Conservation (phyloP, 192 early-diverging fungal species). For the Fimicolochytrium jonesii region DNA sequence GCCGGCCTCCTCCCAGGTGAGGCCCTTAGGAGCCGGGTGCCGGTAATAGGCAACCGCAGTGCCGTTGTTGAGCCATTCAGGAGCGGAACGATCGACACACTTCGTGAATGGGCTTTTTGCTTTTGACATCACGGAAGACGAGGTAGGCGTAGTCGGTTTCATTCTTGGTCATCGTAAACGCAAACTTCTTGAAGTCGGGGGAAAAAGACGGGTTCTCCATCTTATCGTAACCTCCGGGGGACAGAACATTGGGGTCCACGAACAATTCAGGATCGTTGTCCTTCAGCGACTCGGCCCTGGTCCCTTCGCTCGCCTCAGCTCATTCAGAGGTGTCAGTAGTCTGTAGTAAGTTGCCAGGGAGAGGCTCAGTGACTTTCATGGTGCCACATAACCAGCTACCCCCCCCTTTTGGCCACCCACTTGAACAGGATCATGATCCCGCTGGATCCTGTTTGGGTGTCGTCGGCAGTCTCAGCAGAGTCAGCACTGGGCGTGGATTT, state of each 20-base stretch:
- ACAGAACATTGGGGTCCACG: conserved; percentile 26
- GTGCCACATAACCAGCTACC: too few relatives aligned
- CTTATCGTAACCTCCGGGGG: conserved; percentile 10
- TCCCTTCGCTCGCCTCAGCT: too few relatives aligned
- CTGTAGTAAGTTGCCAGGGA: too few relatives aligned
- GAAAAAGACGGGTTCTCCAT: conserved; percentile 10
- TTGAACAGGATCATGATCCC: too few relatives aligned
- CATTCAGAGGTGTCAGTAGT: too few relatives aligned
- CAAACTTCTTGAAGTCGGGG: conserved; percentile 12
- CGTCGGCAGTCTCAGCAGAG: too few relatives aligned
- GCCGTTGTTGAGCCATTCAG: conserved; percentile 2
- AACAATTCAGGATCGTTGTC: conserved; percentile 39
- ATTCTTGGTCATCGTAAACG: conserved; percentile 21
- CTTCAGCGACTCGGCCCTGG: conserved; percentile 37
- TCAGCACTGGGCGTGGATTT: too few relatives aligned
- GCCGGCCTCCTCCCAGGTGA: conserved; percentile 14
- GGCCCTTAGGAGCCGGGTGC: conserved; percentile 4
- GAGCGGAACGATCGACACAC: neutral
- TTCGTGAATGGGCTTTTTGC: conserved; percentile 7
- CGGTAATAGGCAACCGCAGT: conserved; percentile 10
- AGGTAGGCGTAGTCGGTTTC: conserved; percentile 25
- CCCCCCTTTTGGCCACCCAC: too few relatives aligned
- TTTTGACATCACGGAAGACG: conserved; percentile 7
- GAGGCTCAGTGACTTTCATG: too few relatives aligned
- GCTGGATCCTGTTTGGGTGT: too few relatives aligned